These are phyloP conservation scores for Colletotrichum sidae DNA, from an alignment of 2,329 filamentous ascomycete species.

Conservation along the genomic window DNA sequence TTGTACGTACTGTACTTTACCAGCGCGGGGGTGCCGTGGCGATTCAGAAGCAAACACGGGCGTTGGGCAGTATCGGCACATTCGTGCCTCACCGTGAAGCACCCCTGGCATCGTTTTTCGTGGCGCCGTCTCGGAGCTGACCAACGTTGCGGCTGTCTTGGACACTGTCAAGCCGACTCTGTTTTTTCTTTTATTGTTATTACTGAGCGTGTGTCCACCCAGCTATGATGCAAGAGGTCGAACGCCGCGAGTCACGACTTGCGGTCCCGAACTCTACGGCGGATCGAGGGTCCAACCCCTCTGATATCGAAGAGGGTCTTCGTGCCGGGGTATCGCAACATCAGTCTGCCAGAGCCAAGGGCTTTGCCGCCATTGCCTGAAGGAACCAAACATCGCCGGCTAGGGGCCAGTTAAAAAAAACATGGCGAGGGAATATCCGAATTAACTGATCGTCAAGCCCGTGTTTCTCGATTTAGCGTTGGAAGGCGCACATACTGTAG, in stretches of 20 bases:
- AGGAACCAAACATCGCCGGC: slow-evolving; percentile 18
- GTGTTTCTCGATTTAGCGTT: slow-evolving; percentile 26
- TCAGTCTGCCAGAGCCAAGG: slow-evolving; percentile 20
- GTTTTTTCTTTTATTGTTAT: neutral
- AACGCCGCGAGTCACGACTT: slow-evolving; percentile 36
- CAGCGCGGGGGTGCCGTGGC: too few relatives aligned
- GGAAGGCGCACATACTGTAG: slow-evolving; percentile 26
- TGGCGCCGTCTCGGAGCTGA: slow-evolving; percentile 14
- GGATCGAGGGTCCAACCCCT: slow-evolving; percentile 34
- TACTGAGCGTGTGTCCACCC: too few relatives aligned
- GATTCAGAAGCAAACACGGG: neutral
- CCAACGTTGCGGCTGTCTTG: slow-evolving; percentile 19
- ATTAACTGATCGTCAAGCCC: slow-evolving; percentile 33
- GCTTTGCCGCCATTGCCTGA: slow-evolving; percentile 36
- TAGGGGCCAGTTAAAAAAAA: slow-evolving; percentile 23
- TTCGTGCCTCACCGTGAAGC: neutral
- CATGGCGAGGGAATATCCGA: slow-evolving; percentile 33
- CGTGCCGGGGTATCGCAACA: slow-evolving; percentile 22
- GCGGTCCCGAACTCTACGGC: slow-evolving; percentile 29
- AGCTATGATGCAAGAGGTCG: slow-evolving; percentile 32
- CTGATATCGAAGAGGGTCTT: slow-evolving; percentile 25
- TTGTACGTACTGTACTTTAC: too few relatives aligned
- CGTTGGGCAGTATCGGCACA: neutral
- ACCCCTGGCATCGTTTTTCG: slow-evolving; percentile 11
- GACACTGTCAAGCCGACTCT: slow-evolving; percentile 12